phyloP scores from a whole-genome alignment of 768 basidiomycete genomes.

The Stropharia rugosoannulata region DNA sequence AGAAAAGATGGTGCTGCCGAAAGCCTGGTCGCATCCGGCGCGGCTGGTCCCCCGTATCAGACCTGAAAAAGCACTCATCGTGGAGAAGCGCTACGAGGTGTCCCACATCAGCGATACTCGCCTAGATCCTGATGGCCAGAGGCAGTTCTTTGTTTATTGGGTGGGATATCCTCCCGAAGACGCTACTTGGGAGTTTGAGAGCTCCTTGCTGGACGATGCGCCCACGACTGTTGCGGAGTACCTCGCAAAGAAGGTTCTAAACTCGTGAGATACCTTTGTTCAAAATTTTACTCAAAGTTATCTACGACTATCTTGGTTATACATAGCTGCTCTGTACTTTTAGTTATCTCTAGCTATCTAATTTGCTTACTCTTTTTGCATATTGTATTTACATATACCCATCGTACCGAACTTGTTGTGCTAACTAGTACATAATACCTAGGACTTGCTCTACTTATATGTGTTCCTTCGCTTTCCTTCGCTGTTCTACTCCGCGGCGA shows the following conservation, averaged over 20 bases:
- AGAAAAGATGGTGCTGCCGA: conserved; percentile 25
- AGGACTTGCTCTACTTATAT: neutral
- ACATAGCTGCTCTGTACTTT: too few relatives aligned
- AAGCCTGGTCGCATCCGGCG: conserved; percentile 54
- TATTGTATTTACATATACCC: too few relatives aligned
- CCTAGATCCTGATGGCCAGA: conserved; percentile 23
- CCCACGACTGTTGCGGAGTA: conserved; percentile 45
- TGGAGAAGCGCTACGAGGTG: conserved; percentile 46
- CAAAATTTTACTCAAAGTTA: neutral
- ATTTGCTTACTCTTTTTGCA: too few relatives aligned
- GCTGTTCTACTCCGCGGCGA: neutral
- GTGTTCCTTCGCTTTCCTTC: neutral
- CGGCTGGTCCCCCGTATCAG: conserved; percentile 43
- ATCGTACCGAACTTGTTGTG: too few relatives aligned
- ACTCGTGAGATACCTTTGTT: neutral
- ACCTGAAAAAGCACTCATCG: conserved; percentile 26
- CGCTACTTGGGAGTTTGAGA: conserved; percentile 61
- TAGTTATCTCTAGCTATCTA: too few relatives aligned
- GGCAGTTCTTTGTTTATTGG: conserved; percentile 55
- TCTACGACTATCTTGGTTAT: neutral
- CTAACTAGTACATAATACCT: neutral
- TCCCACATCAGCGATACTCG: conserved; percentile 38
- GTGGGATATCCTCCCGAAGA: conserved; percentile 47
- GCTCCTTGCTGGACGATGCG: conserved; percentile 45
- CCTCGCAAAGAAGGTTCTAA: conserved; percentile 11